These are phyloP conservation scores for Backusella liffmaniae DNA, from an alignment of 192 early-diverging fungal species.

Conservation along the genomic window DNA sequence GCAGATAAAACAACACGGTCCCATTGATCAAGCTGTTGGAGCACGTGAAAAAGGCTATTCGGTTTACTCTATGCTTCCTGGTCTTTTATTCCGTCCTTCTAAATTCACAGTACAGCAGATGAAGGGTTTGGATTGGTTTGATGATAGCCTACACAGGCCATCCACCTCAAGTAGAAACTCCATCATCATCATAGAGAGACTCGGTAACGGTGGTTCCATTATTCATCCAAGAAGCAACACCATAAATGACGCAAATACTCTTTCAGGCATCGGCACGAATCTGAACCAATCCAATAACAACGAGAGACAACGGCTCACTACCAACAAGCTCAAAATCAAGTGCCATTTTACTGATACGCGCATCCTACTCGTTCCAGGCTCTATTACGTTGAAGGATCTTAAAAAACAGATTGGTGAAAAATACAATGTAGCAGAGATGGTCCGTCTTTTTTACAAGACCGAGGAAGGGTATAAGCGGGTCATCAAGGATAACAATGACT, in stretches of 20 bases:
- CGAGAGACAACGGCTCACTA: background rate
- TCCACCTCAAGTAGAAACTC: too few relatives aligned
- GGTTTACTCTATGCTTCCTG: slow-evolving; percentile 71
- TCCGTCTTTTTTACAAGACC: slow-evolving; percentile 79
- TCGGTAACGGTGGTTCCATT: too few relatives aligned
- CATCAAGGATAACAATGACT: slow-evolving; percentile 91
- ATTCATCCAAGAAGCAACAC: too few relatives aligned
- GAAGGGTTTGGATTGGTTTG: background rate
- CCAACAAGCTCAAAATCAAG: slow-evolving; percentile 55
- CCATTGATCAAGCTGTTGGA: slow-evolving; percentile 59
- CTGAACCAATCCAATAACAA: background rate
- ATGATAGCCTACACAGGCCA: too few relatives aligned
- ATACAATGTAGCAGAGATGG: slow-evolving; percentile 40
- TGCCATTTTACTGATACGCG: slow-evolving; percentile 65
- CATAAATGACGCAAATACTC: too few relatives aligned
- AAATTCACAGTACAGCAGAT: slow-evolving; percentile 60
- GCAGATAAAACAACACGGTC: slow-evolving; percentile 57
- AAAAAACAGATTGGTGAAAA: slow-evolving; percentile 55
- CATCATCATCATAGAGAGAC: too few relatives aligned
- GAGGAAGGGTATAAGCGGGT: slow-evolving; percentile 77
- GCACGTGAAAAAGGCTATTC: slow-evolving; percentile 54
- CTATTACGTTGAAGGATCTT: slow-evolving; percentile 52
- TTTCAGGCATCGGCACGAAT: background rate
- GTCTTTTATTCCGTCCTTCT: slow-evolving; percentile 78
- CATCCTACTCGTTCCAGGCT: slow-evolving; percentile 53